These are phyloP conservation scores for Brassica hybrid DNA, from an alignment of 441 rosid species.

Conservation along the genomic window DNA sequence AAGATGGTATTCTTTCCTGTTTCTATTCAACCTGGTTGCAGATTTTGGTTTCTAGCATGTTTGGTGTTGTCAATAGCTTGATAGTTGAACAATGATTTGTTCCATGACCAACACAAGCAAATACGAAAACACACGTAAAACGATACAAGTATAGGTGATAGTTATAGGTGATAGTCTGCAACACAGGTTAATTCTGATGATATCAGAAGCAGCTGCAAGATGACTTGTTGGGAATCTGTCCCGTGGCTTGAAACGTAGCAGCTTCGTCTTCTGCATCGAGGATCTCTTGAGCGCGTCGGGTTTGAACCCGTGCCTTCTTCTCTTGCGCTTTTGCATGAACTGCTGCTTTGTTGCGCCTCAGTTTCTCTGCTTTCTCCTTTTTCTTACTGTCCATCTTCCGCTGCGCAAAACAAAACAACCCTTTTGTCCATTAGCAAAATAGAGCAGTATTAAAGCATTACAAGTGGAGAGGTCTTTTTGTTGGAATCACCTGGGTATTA, in stretches of 20 bases:
- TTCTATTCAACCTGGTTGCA: background rate
- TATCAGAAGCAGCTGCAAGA: conserved; percentile 68
- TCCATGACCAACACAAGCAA: conserved; percentile 20
- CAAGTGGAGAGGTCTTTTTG: background rate
- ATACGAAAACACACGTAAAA: conserved; percentile 13
- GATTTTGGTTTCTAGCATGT: conserved; percentile 6
- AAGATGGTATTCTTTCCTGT: background rate
- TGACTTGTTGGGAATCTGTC: conserved; percentile 64
- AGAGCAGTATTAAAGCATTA: conserved; percentile 4
- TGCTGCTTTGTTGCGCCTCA: conserved; percentile 60
- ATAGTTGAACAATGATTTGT: conserved; percentile 11
- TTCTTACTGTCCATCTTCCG: conserved; percentile 71
- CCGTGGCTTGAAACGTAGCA: conserved; percentile 76
- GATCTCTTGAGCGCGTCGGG: conserved; percentile 66
- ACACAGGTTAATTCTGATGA: conserved; percentile 5
- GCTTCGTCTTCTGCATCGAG: conserved; percentile 82
- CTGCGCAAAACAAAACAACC: conserved; percentile 45
- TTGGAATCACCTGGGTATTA: conserved; percentile 26
- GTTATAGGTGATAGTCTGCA: background rate
- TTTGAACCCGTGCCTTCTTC: conserved; percentile 73
- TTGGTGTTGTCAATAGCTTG: conserved; percentile 1
- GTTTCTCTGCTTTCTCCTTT: conserved; percentile 68
- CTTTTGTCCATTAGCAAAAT: background rate
- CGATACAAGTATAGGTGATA: conserved; percentile 2
- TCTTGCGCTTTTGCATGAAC: conserved; percentile 80